Percentiles rank a stretch among this genome's conserved stretches.
phyloP scores from a whole-genome alignment of 495 filamentous ascomycete genomes.

The Letharia lupina region DNA sequence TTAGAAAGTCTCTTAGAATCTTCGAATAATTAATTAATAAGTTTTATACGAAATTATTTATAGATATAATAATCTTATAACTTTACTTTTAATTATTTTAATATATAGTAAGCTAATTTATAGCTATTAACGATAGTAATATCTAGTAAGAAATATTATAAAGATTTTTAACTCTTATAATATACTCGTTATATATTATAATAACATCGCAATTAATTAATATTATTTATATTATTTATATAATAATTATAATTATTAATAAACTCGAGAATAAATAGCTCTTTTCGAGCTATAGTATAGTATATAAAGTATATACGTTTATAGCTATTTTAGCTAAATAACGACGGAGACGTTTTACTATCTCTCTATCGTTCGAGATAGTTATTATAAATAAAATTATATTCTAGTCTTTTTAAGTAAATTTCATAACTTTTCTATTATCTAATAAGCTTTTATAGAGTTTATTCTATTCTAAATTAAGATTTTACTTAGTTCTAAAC shows the following conservation, averaged over 20 bases:
- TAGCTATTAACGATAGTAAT: slow-evolving; percentile 13
- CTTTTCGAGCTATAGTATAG: neutral
- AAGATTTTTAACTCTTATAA: slow-evolving; percentile 6
- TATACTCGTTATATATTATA: no score
- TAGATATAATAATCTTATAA: no score
- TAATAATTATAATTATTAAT: no score
- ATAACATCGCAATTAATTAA: no score
- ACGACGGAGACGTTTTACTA: neutral
- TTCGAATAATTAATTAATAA: no score
- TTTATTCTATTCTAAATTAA: neutral
- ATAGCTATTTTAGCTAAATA: neutral
- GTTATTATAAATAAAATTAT: slow-evolving; percentile 14
- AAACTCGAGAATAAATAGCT: slow-evolving; percentile 9
- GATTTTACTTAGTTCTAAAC: slow-evolving; percentile 9
- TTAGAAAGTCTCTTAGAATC: no score
- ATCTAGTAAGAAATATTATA: slow-evolving; percentile 13
- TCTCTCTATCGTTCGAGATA: slow-evolving; percentile 1
- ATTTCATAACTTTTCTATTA: slow-evolving; percentile 5
- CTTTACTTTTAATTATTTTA: no score
- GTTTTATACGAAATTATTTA: no score
- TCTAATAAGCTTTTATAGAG: neutral
- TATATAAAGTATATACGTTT: neutral
- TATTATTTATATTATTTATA: no score
- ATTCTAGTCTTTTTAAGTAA: slow-evolving; percentile 5
- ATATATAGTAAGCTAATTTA: no score